A percentile compares a stretch with the other conserved stretches of the same genome.
Evolutionary conservation across 2,329 filamentous ascomycete species (phyloP).

Genomic region (Aphanoascus verrucosus): DNA sequence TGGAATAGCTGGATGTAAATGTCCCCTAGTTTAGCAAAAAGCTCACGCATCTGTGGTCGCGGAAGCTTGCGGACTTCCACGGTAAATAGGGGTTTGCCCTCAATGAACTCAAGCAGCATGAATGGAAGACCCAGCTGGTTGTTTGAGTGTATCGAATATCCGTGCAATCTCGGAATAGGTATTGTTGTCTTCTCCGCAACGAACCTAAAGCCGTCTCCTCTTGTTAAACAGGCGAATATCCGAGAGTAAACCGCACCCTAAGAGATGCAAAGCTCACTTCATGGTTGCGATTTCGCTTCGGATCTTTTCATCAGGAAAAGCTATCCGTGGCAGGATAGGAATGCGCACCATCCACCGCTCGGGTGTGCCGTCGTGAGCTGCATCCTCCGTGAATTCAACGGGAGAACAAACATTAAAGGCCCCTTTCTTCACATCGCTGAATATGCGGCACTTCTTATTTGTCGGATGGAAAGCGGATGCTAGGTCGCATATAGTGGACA

Average conservation of each 20-base stretch:
- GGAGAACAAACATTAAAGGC: constrained; percentile 15
- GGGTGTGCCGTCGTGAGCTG: neutral
- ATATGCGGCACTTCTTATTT: constrained; percentile 11
- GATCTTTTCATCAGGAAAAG: constrained; percentile 11
- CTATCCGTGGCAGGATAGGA: constrained; percentile 11
- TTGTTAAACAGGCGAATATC: neutral
- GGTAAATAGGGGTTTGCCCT: constrained; percentile 7
- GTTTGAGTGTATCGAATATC: constrained; percentile 10
- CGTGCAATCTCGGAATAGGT: constrained; percentile 15
- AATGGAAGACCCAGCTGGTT: constrained; percentile 13
- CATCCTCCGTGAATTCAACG: constrained; percentile 5
- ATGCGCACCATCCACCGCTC: constrained; percentile 13
- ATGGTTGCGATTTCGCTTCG: constrained; percentile 9
- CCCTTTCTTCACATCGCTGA: constrained; percentile 10
- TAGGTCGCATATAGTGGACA: constrained; percentile 2
- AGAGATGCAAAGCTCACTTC: constrained; percentile 1
- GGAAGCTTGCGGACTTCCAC: neutral
- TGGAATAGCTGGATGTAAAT: constrained; percentile 12
- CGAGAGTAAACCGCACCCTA: neutral
- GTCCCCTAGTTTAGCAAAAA: constrained; percentile 7
- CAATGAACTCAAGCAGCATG: constrained; percentile 11
- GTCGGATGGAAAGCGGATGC: constrained; percentile 11
- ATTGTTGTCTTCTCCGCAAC: constrained; percentile 17
- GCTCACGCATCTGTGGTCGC: neutral
- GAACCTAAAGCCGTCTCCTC: constrained; percentile 1